These are phyloP conservation scores for Cudoniella acicularis DNA, from an alignment of 495 filamentous ascomycete species.

Conservation along the genomic window DNA sequence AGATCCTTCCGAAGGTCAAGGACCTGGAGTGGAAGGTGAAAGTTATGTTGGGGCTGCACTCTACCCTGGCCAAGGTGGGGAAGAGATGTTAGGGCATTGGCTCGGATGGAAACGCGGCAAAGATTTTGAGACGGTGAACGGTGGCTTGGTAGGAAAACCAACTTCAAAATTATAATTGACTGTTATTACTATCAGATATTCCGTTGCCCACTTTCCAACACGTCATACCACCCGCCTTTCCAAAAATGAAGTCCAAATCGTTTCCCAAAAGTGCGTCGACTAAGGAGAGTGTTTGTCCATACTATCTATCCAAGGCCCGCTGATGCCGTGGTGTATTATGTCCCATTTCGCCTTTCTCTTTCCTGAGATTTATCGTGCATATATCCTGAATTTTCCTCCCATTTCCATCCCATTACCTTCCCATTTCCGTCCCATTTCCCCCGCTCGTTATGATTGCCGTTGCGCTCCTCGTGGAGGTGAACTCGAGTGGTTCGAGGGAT, in stretches of 20 bases:
- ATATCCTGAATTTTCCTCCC: background rate
- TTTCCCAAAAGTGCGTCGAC: background rate
- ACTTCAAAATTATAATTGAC: constrained; percentile 22
- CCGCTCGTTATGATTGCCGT: background rate
- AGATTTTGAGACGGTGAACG: constrained; percentile 63
- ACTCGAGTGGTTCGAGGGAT: too few relatives aligned
- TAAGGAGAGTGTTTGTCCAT: background rate
- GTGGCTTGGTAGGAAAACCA: constrained; percentile 48
- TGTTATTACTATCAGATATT: constrained; percentile 1
- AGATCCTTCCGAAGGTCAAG: constrained; percentile 41
- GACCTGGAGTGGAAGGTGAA: constrained; percentile 46
- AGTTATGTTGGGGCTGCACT: constrained; percentile 62
- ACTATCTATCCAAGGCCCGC: too few relatives aligned
- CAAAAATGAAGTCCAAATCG: background rate
- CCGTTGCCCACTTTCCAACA: background rate
- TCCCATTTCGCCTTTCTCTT: background rate
- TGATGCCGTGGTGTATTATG: background rate
- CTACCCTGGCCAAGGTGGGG: constrained; percentile 64
- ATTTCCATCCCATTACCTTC: background rate
- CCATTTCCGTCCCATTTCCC: background rate
- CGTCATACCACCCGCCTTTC: background rate
- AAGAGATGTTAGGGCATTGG: constrained; percentile 68
- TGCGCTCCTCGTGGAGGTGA: too few relatives aligned
- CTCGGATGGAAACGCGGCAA: constrained; percentile 69
- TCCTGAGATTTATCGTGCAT: background rate